Evolutionary conservation across 208 protist species (phyloP), one percentile per base, ranked within the genome.

Genomic region (Leptomonas pyrrhocoris): DNA sequence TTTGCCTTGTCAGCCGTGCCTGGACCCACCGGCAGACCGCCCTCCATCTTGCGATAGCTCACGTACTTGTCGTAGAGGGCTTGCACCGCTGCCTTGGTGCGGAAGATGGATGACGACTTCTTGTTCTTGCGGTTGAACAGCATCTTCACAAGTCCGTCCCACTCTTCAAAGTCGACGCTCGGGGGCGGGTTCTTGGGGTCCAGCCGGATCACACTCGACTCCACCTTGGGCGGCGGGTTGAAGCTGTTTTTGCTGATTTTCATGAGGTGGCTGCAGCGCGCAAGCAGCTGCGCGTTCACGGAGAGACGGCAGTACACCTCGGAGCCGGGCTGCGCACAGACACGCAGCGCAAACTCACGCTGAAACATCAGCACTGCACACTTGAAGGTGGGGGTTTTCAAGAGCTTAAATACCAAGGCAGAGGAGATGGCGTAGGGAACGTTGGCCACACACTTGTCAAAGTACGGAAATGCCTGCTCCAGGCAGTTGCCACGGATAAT

Each of bases 401-500:
- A 85, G 25, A 99, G 86, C 89, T 99, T 99, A 77, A 99, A 99
- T 4, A 99, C 92, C 18, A 99, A 77, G 18, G 98, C 97, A n/a
- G 98, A 99, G 4, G 98, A 99, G 80, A 99, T 99, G 28, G 99
- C 97, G 80, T 99, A 99, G 34, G 99, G 99, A 28, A 99, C 94
- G 90, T 99, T 99, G 42, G 99, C 98, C 11, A 99, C 98, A 68
- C 99, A 99, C 61, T 99, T 94, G 88, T 99, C 98, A 88, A 99
- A 99, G 74, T 96, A 99, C 0, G 99, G 99, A 45, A 99, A 94
- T 18, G 99, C 97, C 31, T 98, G 84, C 71, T 99, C 99, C 0
- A 99, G 77, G 57, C 98, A 95, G 86, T 99, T 99, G 45, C 98
- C 97, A 19, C 99, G 87, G 28, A 99, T 95, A 34, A 99, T 97